A percentile compares a stretch with the other conserved stretches of the same genome.
phyloP scores from a whole-genome alignment of 2,329 filamentous ascomycete genomes.

The Purpureocillium takamizusanense region DNA sequence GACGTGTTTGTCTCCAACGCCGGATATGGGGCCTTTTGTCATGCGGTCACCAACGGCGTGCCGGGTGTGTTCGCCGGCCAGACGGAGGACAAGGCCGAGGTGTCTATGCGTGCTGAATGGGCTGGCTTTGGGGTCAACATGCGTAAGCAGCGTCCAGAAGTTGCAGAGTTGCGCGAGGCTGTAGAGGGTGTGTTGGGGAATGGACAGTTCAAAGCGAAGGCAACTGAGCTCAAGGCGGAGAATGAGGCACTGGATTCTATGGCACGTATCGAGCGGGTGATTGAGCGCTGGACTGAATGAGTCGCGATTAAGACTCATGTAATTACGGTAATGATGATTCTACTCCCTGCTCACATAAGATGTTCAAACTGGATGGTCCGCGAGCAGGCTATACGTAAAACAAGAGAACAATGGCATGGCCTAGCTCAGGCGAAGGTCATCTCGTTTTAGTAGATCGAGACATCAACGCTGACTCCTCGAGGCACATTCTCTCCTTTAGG shows the following conservation, averaged over 20 bases:
- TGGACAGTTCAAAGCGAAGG: constrained; percentile 18
- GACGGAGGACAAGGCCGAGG: constrained; percentile 31
- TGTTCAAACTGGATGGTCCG: no score
- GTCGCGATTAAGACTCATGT: no score
- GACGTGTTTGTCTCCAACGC: constrained; percentile 39
- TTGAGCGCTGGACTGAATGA: background rate
- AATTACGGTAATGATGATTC: no score
- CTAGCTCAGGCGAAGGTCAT: no score
- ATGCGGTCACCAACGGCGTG: constrained; percentile 33
- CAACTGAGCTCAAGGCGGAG: constrained; percentile 19
- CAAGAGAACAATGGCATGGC: no score
- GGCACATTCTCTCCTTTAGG: no score
- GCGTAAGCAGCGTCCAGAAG: constrained; percentile 20
- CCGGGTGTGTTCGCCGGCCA: constrained; percentile 36
- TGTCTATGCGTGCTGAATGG: constrained; percentile 29
- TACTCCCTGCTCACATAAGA: no score
- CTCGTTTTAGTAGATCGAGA: no score
- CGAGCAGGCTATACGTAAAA: no score
- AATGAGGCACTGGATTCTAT: constrained; percentile 18
- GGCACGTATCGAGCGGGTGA: background rate
- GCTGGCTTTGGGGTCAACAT: constrained; percentile 37
- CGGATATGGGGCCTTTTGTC: constrained; percentile 37
- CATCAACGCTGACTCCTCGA: no score
- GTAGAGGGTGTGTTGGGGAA: constrained; percentile 22
- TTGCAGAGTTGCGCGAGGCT: constrained; percentile 16